A percentile compares a stretch with the other conserved stretches of the same genome.
phyloP scores from a whole-genome alignment of 805 yeast genomes.

The Metschnikowia henanensis region DNA sequence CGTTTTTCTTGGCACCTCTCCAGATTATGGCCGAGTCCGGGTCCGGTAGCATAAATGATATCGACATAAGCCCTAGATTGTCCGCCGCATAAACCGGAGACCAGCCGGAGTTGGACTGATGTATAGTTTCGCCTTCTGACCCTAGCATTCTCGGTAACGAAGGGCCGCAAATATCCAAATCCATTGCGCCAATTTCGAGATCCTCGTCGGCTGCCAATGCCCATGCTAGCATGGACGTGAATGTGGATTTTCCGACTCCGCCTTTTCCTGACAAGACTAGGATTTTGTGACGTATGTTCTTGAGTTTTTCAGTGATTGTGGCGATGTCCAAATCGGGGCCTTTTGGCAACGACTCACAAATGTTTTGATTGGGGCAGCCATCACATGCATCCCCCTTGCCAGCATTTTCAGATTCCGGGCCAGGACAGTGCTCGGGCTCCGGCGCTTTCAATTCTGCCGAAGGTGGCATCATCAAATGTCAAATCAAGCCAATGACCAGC shows the following conservation, averaged over 20 bases:
- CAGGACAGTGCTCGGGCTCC: constrained; percentile 98
- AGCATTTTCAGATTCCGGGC: constrained; percentile 92
- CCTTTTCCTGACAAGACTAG: constrained; percentile 82
- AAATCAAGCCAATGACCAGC: too few relatives aligned
- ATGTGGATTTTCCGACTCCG: constrained; percentile 97
- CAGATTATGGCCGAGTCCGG: constrained; percentile 93
- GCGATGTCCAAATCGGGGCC: constrained; percentile 97
- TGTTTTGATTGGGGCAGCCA: constrained; percentile 92
- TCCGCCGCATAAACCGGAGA: constrained; percentile 96
- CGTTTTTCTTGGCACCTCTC: constrained; percentile 96
- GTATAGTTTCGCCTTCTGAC: constrained; percentile 81
- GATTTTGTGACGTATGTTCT: constrained; percentile 72
- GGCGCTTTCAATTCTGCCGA: constrained; percentile 49
- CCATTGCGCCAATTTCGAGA: constrained; percentile 94
- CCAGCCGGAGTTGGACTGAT: constrained; percentile 92
- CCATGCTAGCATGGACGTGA: constrained; percentile 96
- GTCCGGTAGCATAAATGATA: constrained; percentile 92
- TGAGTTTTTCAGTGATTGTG: constrained; percentile 64
- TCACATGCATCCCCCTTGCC: constrained; percentile 93
- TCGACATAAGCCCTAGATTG: constrained; percentile 92
- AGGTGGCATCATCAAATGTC: constrained; percentile 5
- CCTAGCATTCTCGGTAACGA: constrained; percentile 95
- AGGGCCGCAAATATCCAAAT: constrained; percentile 97
- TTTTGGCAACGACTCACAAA: constrained; percentile 84
- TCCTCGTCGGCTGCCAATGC: constrained; percentile 81